These are phyloP conservation scores for Fusarium humuli DNA, from an alignment of 2,329 filamentous ascomycete genomes.

Conservation along the genomic window DNA sequence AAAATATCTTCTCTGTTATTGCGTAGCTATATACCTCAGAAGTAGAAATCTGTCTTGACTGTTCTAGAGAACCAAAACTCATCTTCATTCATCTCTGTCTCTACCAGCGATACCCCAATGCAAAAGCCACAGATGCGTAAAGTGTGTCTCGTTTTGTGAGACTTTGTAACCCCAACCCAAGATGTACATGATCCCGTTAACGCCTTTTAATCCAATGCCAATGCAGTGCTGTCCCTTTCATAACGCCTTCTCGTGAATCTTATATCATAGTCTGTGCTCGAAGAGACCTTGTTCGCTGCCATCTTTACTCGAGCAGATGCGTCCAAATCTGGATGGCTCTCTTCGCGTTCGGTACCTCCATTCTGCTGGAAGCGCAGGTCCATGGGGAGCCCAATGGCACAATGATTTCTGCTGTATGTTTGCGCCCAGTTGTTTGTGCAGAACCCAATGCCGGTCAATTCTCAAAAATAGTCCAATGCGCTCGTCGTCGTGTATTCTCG, in stretches of 20 bases:
- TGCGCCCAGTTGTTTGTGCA: neutral
- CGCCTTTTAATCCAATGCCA: constrained; percentile 41
- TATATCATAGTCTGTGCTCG: neutral
- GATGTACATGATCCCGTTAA: constrained; percentile 23
- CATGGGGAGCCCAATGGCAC: neutral
- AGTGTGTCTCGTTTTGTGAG: neutral
- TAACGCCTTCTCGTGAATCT: constrained; percentile 12
- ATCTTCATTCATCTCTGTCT: constrained; percentile 3
- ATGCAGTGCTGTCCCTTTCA: constrained; percentile 15
- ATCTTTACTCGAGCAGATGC: neutral
- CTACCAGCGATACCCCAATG: constrained; percentile 3
- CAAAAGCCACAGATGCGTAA: constrained; percentile 4
- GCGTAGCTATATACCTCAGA: neutral
- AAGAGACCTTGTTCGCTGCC: neutral
- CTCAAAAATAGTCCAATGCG: neutral
- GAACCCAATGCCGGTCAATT: neutral
- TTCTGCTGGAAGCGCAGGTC: neutral
- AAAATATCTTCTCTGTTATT: neutral
- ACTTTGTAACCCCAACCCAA: constrained; percentile 1
- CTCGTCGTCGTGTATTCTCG: neutral
- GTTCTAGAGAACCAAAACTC: neutral
- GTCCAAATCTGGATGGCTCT: neutral
- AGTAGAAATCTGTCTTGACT: neutral
- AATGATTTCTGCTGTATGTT: neutral
- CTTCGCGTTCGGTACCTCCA: neutral